Conservation (phyloP, 768 basidiomycete genomes). For the Amanita thiersii region DNA sequence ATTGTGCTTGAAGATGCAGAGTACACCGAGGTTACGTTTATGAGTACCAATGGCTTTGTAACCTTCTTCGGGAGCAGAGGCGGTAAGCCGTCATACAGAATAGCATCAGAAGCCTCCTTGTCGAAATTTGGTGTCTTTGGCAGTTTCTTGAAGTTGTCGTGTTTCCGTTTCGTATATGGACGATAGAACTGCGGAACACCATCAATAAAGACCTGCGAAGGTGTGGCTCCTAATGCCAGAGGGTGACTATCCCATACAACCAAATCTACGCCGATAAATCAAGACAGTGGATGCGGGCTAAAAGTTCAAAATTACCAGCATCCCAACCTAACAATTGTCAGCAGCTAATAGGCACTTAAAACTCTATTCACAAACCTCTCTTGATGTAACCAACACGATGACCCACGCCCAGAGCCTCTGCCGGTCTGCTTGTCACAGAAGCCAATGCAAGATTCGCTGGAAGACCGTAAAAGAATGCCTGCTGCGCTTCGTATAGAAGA, state of each 20-base stretch:
- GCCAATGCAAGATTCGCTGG: conserved; percentile 61
- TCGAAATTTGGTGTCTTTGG: conserved; percentile 68
- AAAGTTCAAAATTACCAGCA: conserved; percentile 40
- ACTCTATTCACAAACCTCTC: conserved; percentile 31
- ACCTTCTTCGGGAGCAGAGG: conserved; percentile 44
- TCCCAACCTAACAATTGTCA: conserved; percentile 49
- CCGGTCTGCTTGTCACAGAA: conserved; percentile 68
- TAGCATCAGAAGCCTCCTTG: conserved; percentile 51
- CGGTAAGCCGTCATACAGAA: conserved; percentile 68
- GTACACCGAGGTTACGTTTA: conserved; percentile 51
- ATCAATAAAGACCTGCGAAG: conserved; percentile 83
- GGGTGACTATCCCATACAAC: conserved; percentile 86
- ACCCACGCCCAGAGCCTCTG: conserved; percentile 64
- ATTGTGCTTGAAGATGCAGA: conserved; percentile 20
- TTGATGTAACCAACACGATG: conserved; percentile 79
- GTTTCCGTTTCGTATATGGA: conserved; percentile 45
- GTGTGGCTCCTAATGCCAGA: conserved; percentile 78
- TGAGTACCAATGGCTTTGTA: conserved; percentile 42
- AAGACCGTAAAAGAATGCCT: conserved; percentile 76
- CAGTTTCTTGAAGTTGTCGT: conserved; percentile 28
- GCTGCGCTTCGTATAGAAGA: conserved; percentile 78
- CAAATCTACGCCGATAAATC: conserved; percentile 37
- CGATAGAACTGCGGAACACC: conserved; percentile 67
- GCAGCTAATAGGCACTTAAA: not conserved
- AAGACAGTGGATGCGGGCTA: not conserved